These are phyloP conservation scores for Lentithecium fluviatile DNA, from an alignment of 495 filamentous ascomycete genomes.

Conservation along the genomic window DNA sequence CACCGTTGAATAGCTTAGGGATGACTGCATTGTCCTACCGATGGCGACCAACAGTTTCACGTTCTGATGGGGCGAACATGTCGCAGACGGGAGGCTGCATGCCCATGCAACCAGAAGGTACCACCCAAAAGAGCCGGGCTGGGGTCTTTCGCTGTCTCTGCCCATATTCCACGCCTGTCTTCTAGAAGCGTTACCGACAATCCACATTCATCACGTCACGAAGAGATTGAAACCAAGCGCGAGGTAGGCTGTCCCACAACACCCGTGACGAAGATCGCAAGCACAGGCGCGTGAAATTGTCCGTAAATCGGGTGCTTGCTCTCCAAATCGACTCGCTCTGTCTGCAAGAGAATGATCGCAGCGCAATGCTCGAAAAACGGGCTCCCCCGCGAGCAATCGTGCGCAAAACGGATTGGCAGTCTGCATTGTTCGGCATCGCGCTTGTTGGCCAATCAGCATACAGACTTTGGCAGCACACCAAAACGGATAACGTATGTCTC, in stretches of 20 bases:
- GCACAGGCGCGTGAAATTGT: too few relatives aligned
- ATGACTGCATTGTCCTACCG: background rate
- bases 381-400: too few relatives aligned
- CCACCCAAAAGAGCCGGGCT: background rate
- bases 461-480: too few relatives aligned
- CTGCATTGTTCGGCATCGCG: too few relatives aligned
- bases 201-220: slow-evolving; percentile 4
- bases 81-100: slow-evolving; percentile 20
- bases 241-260: background rate
- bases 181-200: slow-evolving; percentile 24
- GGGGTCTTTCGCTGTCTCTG: slow-evolving; percentile 3
- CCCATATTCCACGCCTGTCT: slow-evolving; percentile 10
- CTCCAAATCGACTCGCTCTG: background rate
- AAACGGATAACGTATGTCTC: too few relatives aligned
- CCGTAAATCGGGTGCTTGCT: slow-evolving; percentile 11
- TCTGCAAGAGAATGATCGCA: too few relatives aligned
- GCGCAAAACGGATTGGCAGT: too few relatives aligned
- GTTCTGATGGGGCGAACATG: background rate
- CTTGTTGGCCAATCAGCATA: too few relatives aligned
- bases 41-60: background rate
- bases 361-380: too few relatives aligned
- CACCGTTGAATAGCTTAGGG: background rate
- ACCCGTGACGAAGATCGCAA: too few relatives aligned
- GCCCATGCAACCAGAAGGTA: slow-evolving; percentile 9
- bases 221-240: background rate